Evolutionary conservation across 1,139 yeast species (phyloP).

Genomic region (Candida neerlandica): DNA sequence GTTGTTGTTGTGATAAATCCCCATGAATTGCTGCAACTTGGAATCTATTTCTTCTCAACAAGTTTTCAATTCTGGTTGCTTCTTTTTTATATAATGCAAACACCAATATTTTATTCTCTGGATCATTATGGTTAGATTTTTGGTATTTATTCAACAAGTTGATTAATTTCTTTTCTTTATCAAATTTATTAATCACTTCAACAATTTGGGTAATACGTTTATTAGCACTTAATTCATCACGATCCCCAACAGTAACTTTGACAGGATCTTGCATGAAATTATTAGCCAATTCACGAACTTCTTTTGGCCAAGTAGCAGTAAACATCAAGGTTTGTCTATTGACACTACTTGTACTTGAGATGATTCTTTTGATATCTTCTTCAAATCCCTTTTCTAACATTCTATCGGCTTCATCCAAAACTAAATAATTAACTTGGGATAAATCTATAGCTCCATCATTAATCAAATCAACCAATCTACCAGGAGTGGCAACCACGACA

Average conservation of each 20-base stretch:
- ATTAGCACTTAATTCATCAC: conserved; percentile 92
- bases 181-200: conserved; percentile 84
- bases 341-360: conserved; percentile 50
- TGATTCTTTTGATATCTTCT: conserved; percentile 87
- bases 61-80: conserved; percentile 86
- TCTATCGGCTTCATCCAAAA: conserved; percentile 96
- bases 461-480: conserved; percentile 87
- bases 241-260: conserved; percentile 89
- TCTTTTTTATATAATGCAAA: conserved; percentile 97
- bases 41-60: conserved; percentile 72
- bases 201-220: conserved; percentile 91
- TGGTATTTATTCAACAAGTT: conserved; percentile 77
- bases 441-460: conserved; percentile 85
- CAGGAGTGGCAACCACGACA: conserved; percentile 96
- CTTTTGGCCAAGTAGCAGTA: conserved; percentile 89
- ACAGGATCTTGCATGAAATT: conserved; percentile 85
- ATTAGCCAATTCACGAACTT: conserved; percentile 88
- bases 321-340: conserved; percentile 84
- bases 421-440: conserved; percentile 70
- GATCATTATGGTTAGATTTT: conserved; percentile 58
- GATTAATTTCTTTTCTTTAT: conserved; percentile 76
- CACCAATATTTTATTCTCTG: conserved; percentile 79
- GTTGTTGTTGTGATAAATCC: conserved; percentile 88
- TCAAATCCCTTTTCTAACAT: conserved; percentile 97
- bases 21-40: conserved; percentile 94